phyloP scores from a whole-genome alignment of 208 protist genomes.

The Trypanosoma boissoni region DNA sequence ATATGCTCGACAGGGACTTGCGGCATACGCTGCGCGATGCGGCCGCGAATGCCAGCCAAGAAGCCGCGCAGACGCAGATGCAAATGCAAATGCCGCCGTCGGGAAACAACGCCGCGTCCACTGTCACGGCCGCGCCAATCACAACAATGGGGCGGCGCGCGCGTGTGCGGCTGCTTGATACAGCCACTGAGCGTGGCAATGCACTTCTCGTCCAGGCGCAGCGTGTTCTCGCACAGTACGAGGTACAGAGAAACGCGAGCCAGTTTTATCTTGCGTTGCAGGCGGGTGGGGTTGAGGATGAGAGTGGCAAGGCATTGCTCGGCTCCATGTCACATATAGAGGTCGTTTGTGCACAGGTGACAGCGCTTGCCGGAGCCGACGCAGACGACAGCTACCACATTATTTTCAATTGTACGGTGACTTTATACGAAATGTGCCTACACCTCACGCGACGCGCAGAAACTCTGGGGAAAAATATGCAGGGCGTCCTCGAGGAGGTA shows the following conservation, averaged over 20 bases:
- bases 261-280: constrained; percentile 37
- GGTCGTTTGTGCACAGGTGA: constrained; percentile 24
- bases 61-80: background rate
- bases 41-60: background rate
- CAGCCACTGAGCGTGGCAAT: background rate
- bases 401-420: constrained; percentile 48
- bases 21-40: constrained; percentile 17
- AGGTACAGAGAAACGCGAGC: constrained; percentile 35
- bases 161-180: too few relatives aligned
- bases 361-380: constrained; percentile 21
- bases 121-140: too few relatives aligned
- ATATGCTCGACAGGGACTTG: constrained; percentile 23
- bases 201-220: constrained; percentile 45
- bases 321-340: constrained; percentile 25
- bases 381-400: constrained; percentile 44
- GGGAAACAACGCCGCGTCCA: too few relatives aligned
- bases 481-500: background rate
- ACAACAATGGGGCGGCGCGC: too few relatives aligned
- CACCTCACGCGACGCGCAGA: constrained; percentile 34
- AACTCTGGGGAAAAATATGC: background rate
- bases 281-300: constrained; percentile 31
- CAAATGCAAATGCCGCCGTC: background rate
- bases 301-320: constrained; percentile 12
- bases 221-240: constrained; percentile 48
- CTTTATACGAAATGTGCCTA: constrained; percentile 69